Evolutionary conservation across 257 asterid genomes (phyloP).

Genomic region (Handroanthus guayacan): DNA sequence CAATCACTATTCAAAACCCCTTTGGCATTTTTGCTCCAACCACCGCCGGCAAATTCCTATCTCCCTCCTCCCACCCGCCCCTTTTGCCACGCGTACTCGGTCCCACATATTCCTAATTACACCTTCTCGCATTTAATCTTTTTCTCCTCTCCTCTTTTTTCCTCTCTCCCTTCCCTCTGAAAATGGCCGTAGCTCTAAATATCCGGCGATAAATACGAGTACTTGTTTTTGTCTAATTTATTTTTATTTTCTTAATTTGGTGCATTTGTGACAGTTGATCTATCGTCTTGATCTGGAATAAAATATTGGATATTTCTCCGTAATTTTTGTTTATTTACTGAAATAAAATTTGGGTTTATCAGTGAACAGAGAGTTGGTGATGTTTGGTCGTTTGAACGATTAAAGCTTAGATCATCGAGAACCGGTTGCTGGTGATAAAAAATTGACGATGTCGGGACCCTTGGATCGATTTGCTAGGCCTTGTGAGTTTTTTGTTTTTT

Average conservation of each 20-base stretch:
- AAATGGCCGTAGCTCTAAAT: constrained; percentile 52
- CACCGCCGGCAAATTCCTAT: constrained; percentile 47
- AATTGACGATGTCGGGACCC: constrained; percentile 81
- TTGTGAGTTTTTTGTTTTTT: constrained; percentile 56
- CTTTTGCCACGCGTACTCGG: constrained; percentile 54
- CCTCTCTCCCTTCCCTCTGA: constrained; percentile 16
- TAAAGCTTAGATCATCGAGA: constrained; percentile 33
- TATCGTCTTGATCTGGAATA: constrained; percentile 30
- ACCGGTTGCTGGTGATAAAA: constrained; percentile 29
- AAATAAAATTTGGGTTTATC: constrained; percentile 13
- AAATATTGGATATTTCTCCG: background rate
- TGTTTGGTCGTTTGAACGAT: constrained; percentile 34
- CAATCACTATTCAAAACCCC: constrained; percentile 39
- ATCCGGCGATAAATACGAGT: constrained; percentile 51
- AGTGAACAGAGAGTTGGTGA: constrained; percentile 18
- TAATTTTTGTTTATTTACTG: constrained; percentile 16
- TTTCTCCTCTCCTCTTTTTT: background rate
- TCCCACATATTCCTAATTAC: constrained; percentile 40
- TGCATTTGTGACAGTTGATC: constrained; percentile 46
- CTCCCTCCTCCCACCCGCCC: constrained; percentile 11
- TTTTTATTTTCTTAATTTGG: constrained; percentile 3
- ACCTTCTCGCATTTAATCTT: constrained; percentile 7
- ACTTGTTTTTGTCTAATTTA: background rate
- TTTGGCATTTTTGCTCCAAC: constrained; percentile 33
- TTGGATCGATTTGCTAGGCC: constrained; percentile 92